A percentile compares a stretch with the other conserved stretches of the same genome.
phyloP scores from a whole-genome alignment of 352 stramenopile genomes.

The Pythium aristosporum region DNA sequence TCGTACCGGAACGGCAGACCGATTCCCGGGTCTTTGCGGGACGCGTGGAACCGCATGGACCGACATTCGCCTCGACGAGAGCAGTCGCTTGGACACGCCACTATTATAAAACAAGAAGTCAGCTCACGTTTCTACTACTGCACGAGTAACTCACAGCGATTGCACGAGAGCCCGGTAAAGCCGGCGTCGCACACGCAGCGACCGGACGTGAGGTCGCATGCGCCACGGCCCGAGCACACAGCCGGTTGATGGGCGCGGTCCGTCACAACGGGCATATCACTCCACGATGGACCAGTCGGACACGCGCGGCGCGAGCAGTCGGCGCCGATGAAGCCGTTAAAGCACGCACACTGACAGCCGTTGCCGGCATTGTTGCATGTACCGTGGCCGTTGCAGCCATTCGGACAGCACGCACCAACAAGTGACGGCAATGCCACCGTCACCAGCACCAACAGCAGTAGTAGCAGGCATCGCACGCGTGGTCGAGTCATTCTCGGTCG shows the following conservation, averaged over 20 bases:
- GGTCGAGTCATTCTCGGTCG: neutral
- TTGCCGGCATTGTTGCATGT: slow-evolving; percentile 62
- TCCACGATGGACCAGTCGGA: slow-evolving; percentile 56
- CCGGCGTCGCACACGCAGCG: slow-evolving; percentile 72
- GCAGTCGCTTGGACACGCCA: slow-evolving; percentile 68
- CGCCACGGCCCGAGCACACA: slow-evolving; percentile 66
- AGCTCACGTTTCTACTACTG: no score
- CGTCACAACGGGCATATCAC: slow-evolving; percentile 48
- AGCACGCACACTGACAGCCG: slow-evolving; percentile 79
- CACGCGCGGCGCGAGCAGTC: slow-evolving; percentile 88
- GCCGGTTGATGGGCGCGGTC: slow-evolving; percentile 52
- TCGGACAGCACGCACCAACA: slow-evolving; percentile 51
- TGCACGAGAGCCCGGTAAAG: slow-evolving; percentile 79
- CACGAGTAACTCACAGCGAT: slow-evolving; percentile 46
- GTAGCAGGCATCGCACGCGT: neutral
- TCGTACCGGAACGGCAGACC: slow-evolving; percentile 49
- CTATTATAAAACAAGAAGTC: slow-evolving; percentile 32
- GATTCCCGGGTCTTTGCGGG: slow-evolving; percentile 58
- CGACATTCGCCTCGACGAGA: slow-evolving; percentile 66
- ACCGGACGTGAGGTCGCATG: slow-evolving; percentile 59
- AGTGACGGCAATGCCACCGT: slow-evolving; percentile 6
- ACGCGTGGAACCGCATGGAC: slow-evolving; percentile 63
- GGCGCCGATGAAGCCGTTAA: slow-evolving; percentile 81
- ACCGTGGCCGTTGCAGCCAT: slow-evolving; percentile 56
- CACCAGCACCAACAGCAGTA: slow-evolving; percentile 4